phyloP scores from a whole-genome alignment of 768 basidiomycete genomes.

The Leccinum ochraceum region DNA sequence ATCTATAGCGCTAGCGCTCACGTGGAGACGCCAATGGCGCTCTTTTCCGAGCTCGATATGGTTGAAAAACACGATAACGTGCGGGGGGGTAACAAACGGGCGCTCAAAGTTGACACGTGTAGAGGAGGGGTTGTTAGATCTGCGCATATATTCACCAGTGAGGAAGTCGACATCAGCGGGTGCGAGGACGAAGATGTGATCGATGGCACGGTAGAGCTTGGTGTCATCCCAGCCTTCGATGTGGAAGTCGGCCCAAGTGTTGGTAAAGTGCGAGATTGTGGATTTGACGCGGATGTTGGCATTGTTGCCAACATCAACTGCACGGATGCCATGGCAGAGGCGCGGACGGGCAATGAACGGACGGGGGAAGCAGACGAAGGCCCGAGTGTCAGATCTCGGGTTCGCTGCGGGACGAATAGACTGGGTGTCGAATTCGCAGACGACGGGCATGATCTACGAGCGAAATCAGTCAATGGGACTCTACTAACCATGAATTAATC shows the following conservation, averaged over 20 bases:
- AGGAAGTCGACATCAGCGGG: slow-evolving; percentile 17
- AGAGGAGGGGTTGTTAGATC: background rate
- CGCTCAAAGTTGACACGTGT: slow-evolving; percentile 14
- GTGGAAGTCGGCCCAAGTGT: slow-evolving; percentile 10
- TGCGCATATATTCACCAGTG: slow-evolving; percentile 8
- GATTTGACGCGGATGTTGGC: slow-evolving; percentile 17
- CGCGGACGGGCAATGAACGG: slow-evolving; percentile 18
- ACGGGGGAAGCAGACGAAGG: slow-evolving; percentile 14
- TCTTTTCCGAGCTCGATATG: slow-evolving; percentile 9
- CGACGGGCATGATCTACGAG: slow-evolving; percentile 12
- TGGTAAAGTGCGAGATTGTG: slow-evolving; percentile 4
- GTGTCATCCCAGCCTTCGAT: slow-evolving; percentile 3
- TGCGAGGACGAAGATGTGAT: slow-evolving; percentile 7
- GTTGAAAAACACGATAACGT: slow-evolving; percentile 18
- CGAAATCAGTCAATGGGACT: no score
- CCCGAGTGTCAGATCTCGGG: slow-evolving; percentile 10
- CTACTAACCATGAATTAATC: no score
- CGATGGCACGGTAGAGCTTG: slow-evolving; percentile 1
- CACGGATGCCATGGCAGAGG: slow-evolving; percentile 17
- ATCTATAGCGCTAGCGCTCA: slow-evolving; percentile 12
- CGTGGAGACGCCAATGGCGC: slow-evolving; percentile 9
- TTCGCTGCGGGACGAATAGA: background rate
- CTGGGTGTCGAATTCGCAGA: slow-evolving; percentile 16
- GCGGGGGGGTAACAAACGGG: slow-evolving; percentile 16
- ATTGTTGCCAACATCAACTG: slow-evolving; percentile 2